phyloP scores from a whole-genome alignment of 352 stramenopile species.

The Pythium myriotylum region DNA sequence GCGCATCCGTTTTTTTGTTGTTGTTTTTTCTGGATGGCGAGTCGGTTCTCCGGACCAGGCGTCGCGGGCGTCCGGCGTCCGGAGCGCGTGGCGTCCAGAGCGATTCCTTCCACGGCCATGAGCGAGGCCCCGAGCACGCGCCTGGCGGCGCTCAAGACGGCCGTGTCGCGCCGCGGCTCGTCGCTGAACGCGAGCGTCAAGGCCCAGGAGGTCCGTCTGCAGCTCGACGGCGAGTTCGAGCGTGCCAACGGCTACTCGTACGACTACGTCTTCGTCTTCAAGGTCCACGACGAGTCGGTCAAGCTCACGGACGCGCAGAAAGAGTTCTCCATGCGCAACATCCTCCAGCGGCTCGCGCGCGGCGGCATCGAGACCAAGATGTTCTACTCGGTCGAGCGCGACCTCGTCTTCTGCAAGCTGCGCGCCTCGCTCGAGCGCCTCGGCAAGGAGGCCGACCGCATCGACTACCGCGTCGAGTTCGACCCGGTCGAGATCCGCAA shows the following conservation, averaged over 20 bases:
- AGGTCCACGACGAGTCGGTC: slow-evolving; percentile 71
- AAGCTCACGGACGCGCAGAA: slow-evolving; percentile 60
- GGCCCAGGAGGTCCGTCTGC: slow-evolving; percentile 61
- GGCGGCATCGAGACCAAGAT: slow-evolving; percentile 85
- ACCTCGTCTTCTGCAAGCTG: slow-evolving; percentile 80
- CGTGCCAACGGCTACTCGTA: slow-evolving; percentile 74
- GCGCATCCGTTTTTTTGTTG: no score
- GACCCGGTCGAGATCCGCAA: slow-evolving; percentile 55
- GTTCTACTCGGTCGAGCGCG: slow-evolving; percentile 72
- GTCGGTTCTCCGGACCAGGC: slow-evolving; percentile 19
- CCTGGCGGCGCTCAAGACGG: slow-evolving; percentile 65
- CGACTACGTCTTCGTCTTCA: slow-evolving; percentile 84
- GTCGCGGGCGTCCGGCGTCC: slow-evolving; percentile 8
- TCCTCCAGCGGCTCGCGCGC: slow-evolving; percentile 65
- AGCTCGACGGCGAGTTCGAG: slow-evolving; percentile 66
- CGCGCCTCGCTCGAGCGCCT: slow-evolving; percentile 66
- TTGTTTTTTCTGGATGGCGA: slow-evolving; percentile 16
- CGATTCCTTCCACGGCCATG: slow-evolving; percentile 3
- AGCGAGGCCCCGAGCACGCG: slow-evolving; percentile 34
- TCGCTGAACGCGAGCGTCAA: slow-evolving; percentile 67
- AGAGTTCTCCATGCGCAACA: slow-evolving; percentile 68
- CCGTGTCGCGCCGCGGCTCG: slow-evolving; percentile 62
- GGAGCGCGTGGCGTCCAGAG: not conserved
- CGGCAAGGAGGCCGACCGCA: slow-evolving; percentile 69
- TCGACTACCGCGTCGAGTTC: slow-evolving; percentile 84